Percentiles rank a stretch among this genome's conserved stretches.
phyloP scores from a whole-genome alignment of 306 rosid genomes.

The Glycine tomentella region DNA sequence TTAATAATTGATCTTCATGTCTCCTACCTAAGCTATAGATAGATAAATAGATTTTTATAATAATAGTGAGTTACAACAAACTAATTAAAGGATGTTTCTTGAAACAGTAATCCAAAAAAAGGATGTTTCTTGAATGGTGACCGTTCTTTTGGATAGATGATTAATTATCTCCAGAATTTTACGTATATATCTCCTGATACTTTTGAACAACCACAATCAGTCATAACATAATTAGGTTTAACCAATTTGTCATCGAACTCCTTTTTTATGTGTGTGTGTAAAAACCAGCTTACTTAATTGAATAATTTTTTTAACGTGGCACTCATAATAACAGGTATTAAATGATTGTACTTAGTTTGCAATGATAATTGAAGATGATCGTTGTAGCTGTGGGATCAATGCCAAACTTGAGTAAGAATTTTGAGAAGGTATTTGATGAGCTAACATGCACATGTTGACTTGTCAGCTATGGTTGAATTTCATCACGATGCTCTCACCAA shows the following conservation, averaged over 20 bases:
- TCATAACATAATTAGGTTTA: slow-evolving; percentile 15
- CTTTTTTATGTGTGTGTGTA: too few species aligned
- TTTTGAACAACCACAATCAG: background rate
- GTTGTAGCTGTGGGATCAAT: background rate
- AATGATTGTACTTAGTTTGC: slow-evolving; percentile 20
- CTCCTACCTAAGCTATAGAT: too few species aligned
- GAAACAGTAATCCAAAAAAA: too few species aligned
- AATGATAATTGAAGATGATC: slow-evolving; percentile 3
- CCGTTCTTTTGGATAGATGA: background rate
- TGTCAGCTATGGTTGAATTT: background rate
- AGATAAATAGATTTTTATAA: too few species aligned
- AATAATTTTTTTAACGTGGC: background rate
- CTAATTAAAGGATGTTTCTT: background rate
- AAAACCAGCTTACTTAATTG: background rate
- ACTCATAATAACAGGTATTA: slow-evolving; percentile 2
- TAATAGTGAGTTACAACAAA: too few species aligned
- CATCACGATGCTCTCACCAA: background rate
- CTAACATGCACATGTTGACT: background rate
- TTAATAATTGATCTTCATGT: background rate
- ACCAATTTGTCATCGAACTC: background rate
- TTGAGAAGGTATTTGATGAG: background rate
- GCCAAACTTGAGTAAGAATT: slow-evolving; percentile 13
- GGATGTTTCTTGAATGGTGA: background rate
- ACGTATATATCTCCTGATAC: background rate
- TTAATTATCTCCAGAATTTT: too few species aligned